Base-by-base conservation (phyloP, 495 filamentous ascomycete genomes). In the Oleoguttula mirabilis region DNA sequence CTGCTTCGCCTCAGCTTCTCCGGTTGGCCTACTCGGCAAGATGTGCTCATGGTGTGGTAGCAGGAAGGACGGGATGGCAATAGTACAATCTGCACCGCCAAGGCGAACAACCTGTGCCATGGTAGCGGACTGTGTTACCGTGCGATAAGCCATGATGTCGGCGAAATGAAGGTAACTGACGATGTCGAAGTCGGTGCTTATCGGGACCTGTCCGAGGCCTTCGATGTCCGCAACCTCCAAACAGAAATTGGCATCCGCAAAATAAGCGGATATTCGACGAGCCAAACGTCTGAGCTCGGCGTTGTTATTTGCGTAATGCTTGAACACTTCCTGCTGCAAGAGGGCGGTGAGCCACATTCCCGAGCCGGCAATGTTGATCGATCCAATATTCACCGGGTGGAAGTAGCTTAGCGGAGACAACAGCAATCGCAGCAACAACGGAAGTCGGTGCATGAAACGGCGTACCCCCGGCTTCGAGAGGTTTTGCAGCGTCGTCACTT, bases 1-100 rank as follows among this genome's bases (percentile, higher is more conserved):
- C 2, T 55, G 36, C 11, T 47, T 21, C 28, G 47, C 23, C n/a
- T 54, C 47, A 8, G 55, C 38, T 4, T 45, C 21, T 8, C 34
- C 36, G 3, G 55, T 47, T 4, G 51, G 56, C 12, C 41, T 47
- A 4, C 30, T 19, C 8, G 61, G 62, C 1, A 65, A 28, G 6
- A 63, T 37, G 36, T 65, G 62, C 30, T 63, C 62, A 35, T 65
- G 62, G 33, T 61, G 62, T 8, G 62, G 62, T 15, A 65, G 44
- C 0, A 65, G 46, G 39, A 49, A 64, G 0, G 49, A 39, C 7
- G 61, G 61, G n/a, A 65, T 30, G 2, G 41, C 19, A 21, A 60
- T 39, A 0, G 47, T 46, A 1, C 55, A 55, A 40, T 63, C 60
- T 1, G 56, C 58, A 16, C 61, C 61, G 4, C 56, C 58, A 0